These are phyloP conservation scores for Elsinoe arachidis DNA, from an alignment of 2,329 filamentous ascomycete genomes.

Conservation along the genomic window DNA sequence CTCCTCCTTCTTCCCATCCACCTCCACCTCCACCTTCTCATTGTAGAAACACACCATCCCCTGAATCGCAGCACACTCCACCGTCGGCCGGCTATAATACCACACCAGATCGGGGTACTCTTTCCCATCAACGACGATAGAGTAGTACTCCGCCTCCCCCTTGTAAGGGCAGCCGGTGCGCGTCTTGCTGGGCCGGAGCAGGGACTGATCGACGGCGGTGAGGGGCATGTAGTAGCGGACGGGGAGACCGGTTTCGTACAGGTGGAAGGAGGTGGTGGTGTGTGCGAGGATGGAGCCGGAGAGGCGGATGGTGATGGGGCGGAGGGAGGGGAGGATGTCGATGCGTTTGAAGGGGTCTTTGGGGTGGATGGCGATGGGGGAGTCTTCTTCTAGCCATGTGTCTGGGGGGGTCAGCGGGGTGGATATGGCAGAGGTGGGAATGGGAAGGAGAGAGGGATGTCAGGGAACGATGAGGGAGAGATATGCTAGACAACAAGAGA, in stretches of 20 bases:
- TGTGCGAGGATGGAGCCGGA: constrained; percentile 42
- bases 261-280: constrained; percentile 39
- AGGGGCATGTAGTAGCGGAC: constrained; percentile 52
- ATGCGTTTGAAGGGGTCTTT: constrained; percentile 60
- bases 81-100: constrained; percentile 52
- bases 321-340: constrained; percentile 50
- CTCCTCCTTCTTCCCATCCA: constrained; percentile 29
- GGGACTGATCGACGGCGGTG: constrained; percentile 34
- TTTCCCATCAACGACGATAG: constrained; percentile 41
- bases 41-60: constrained; percentile 56
- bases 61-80: constrained; percentile 48
- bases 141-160: constrained; percentile 55
- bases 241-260: constrained; percentile 54
- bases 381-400: constrained; percentile 51
- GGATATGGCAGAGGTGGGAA: too few species aligned
- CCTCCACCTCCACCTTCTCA: constrained; percentile 58
- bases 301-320: constrained; percentile 44
- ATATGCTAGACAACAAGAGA: too few species aligned
- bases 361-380: constrained; percentile 52
- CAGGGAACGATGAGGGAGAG: too few species aligned
- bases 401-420: constrained; percentile 21
- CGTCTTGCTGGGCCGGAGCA: constrained; percentile 44
- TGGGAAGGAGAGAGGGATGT: too few species aligned
- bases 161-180: constrained; percentile 59
- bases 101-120: constrained; percentile 48